A percentile compares a stretch with the other conserved stretches of the same genome.
Evolutionary conservation across 768 basidiomycete species (phyloP).

Genomic region (Albatrellus ellisii): DNA sequence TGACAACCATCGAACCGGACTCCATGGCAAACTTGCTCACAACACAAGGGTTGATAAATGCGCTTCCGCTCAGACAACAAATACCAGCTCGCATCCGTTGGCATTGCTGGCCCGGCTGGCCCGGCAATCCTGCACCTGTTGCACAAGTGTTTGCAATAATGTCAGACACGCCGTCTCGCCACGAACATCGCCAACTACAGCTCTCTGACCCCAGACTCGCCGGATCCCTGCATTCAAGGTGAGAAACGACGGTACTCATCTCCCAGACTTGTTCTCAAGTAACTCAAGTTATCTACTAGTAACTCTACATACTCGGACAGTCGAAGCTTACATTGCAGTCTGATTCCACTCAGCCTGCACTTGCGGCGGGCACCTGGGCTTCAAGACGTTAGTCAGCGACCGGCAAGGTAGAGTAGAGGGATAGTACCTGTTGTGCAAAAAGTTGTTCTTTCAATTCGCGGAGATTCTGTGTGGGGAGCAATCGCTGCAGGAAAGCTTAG

Average conservation of each 20-base stretch:
- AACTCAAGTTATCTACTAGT: too few species aligned
- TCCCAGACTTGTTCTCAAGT: too few species aligned
- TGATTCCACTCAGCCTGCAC: slow-evolving; percentile 41
- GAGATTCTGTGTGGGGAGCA: too few species aligned
- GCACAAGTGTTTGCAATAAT: slow-evolving; percentile 39
- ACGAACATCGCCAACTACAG: slow-evolving; percentile 29
- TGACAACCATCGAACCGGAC: slow-evolving; percentile 56
- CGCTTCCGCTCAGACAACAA: slow-evolving; percentile 35
- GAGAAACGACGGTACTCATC: too few species aligned
- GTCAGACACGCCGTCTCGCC: slow-evolving; percentile 48
- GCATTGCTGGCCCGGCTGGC: slow-evolving; percentile 56
- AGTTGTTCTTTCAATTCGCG: too few species aligned
- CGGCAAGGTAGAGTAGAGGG: too few species aligned
- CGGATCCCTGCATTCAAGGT: slow-evolving; percentile 49
- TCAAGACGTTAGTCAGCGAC: slow-evolving; percentile 38
- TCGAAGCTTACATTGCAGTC: too few species aligned
- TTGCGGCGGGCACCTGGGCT: slow-evolving; percentile 55
- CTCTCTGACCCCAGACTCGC: slow-evolving; percentile 28
- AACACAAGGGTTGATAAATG: slow-evolving; percentile 50
- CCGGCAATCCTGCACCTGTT: slow-evolving; percentile 47
- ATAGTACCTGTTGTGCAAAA: too few species aligned
- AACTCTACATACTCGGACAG: too few species aligned
- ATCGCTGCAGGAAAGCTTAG: too few species aligned
- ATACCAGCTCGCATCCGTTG: slow-evolving; percentile 41
- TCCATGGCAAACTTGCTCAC: slow-evolving; percentile 58